phyloP scores from a whole-genome alignment of 768 basidiomycete genomes.

The Terana coerulea region DNA sequence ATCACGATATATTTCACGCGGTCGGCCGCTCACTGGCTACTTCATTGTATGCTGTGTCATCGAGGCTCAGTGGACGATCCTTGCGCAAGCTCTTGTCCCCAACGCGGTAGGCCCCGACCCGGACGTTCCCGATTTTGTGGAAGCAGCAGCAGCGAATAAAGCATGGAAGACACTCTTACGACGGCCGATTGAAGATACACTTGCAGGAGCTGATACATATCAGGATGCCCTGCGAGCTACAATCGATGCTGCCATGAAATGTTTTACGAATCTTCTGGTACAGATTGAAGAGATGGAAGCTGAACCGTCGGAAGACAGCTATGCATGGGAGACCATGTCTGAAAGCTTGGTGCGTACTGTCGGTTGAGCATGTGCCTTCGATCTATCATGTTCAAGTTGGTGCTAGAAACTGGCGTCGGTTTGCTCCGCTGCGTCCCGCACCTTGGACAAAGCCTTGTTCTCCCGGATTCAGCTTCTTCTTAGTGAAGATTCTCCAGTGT shows the following conservation, averaged over 20 bases:
- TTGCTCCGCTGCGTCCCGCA: conserved; percentile 68
- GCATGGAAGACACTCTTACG: conserved; percentile 73
- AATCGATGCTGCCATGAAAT: conserved; percentile 62
- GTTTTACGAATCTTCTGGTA: conserved; percentile 69
- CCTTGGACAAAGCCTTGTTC: conserved; percentile 67
- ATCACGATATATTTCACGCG: conserved; percentile 68
- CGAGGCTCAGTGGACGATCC: conserved; percentile 81
- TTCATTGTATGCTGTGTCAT: conserved; percentile 88
- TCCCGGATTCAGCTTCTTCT: conserved; percentile 68
- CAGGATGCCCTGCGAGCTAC: conserved; percentile 39
- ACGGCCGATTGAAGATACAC: conserved; percentile 41
- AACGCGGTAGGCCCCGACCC: conserved; percentile 11
- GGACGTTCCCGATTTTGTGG: conserved; percentile 35
- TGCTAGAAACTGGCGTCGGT: conserved; percentile 80
- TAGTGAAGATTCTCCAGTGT: conserved; percentile 76
- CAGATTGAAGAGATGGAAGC: conserved; percentile 83
- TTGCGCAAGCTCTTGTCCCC: conserved; percentile 63
- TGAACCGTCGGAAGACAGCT: conserved; percentile 80
- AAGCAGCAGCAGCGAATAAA: conserved; percentile 81
- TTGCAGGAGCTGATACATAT: conserved; percentile 29
- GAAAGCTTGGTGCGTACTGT: conserved; percentile 77
- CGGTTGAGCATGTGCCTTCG: background rate
- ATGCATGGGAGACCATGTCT: conserved; percentile 90
- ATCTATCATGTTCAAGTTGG: background rate
- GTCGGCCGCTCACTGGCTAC: conserved; percentile 80